Base-by-base conservation (phyloP, 1,284 basidiomycete genomes). In the Lentinula novae-zelandiae region DNA sequence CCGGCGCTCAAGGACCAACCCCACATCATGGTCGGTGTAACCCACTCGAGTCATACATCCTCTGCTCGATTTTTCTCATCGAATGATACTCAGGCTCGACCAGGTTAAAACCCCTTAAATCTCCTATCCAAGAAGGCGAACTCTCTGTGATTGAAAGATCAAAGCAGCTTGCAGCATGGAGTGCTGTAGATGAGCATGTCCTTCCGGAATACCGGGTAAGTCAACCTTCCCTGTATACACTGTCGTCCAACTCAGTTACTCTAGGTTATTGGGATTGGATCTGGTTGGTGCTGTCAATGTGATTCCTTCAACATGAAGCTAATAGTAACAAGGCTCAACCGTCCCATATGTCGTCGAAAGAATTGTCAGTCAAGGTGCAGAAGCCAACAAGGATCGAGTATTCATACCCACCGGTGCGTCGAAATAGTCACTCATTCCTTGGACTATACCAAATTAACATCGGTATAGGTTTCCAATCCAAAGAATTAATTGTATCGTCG, bases 331-430 rank as follows among this genome's bases (percentile, higher is more conserved):
- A 86, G 93, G 96, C 36, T 97, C 95, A 1, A 99, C 97, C 0
- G 96, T 99, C 0, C 96, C 96, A 1, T 99, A 97, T 71, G 96
- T 98, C 59, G 95, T 99, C 40, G 96, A 99, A 69, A 84, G 96
- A 46, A 96, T 99, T 63, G 82, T 95, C 7, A 84, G 90, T 65
- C 95, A 98, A 73, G 95, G 95, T 10, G 66, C 72, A 13, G 83
- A 84, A 53, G 78, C 85, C 39, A 99, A 99, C 79, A 82, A 82
- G 67, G 82, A 82, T 49, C 85, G 95, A 38, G 83, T 95, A 33
- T 98, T 96, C 76, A 86, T 98, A 62, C 95, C 95, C 3, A 96
- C 95, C 2, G 92, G 90, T 88, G 60, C 36, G 78, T 70, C 34
- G 36, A 17, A 33, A 40, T 46, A 12, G 17, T 22, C 8, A 36